These are phyloP conservation scores for Chlorella sp. DNA, from an alignment of 139 green algal species.

Conservation along the genomic window DNA sequence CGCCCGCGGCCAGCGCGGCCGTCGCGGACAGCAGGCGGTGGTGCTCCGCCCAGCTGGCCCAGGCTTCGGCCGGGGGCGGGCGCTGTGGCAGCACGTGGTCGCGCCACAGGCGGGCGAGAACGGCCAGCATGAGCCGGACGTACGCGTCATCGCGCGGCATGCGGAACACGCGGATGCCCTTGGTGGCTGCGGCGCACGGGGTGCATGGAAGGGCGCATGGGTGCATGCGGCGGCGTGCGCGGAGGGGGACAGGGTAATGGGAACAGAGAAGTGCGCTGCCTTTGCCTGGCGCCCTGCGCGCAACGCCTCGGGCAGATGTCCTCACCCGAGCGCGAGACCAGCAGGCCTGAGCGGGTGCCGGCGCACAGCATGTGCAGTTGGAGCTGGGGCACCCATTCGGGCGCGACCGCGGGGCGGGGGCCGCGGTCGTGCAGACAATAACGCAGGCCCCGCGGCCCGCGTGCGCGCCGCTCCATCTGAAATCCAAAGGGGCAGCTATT, in stretches of 20 bases:
- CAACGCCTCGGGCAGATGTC: too few relatives aligned
- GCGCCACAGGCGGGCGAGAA: constrained; percentile 38
- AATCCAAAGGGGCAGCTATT: constrained; percentile 76
- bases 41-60: constrained; percentile 39
- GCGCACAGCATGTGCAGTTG: constrained; percentile 75
- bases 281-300: too few relatives aligned
- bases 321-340: too few relatives aligned
- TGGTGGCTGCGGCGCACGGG: constrained; percentile 42
- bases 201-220: constrained; percentile 23
- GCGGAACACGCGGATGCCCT: constrained; percentile 59
- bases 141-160: constrained; percentile 54
- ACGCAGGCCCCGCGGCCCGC: too few relatives aligned
- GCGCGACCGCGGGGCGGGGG: constrained; percentile 29
- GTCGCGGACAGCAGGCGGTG: constrained; percentile 43
- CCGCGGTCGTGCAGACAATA: constrained; percentile 42
- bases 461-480: too few relatives aligned
- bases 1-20: background rate
- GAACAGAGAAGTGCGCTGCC: too few relatives aligned
- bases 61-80: constrained; percentile 38
- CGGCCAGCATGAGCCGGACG: constrained; percentile 53
- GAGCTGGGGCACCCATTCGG: constrained; percentile 75
- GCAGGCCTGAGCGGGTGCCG: too few relatives aligned
- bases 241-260: too few relatives aligned
- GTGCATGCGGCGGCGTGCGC: too few relatives aligned
- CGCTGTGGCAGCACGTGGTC: constrained; percentile 14